These are phyloP conservation scores for Naganishia antarctica DNA, from an alignment of 768 basidiomycete species.

Conservation along the genomic window DNA sequence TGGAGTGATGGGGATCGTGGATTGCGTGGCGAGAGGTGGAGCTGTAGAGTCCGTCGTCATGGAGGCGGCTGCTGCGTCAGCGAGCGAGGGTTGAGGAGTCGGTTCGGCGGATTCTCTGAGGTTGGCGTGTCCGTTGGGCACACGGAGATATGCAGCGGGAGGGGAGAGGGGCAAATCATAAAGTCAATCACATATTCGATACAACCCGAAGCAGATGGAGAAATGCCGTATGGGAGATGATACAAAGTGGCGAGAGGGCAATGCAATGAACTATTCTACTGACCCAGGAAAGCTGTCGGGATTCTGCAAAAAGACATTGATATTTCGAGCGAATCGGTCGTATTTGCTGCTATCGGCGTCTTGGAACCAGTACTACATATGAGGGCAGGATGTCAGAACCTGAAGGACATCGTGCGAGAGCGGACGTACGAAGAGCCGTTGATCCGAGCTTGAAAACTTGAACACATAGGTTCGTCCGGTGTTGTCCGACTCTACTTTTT, in stretches of 20 bases:
- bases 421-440: constrained; percentile 74
- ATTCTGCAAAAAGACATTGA: constrained; percentile 42
- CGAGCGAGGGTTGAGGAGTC: constrained; percentile 3
- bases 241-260: neutral
- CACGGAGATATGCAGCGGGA: neutral
- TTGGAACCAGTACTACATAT: constrained; percentile 48
- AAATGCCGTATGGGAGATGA: neutral
- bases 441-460: constrained; percentile 84
- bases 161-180: neutral
- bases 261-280: neutral
- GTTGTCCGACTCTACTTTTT: constrained; percentile 63
- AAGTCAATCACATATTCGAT: neutral
- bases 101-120: neutral
- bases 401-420: neutral
- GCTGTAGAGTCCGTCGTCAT: neutral
- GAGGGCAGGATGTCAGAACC: neutral
- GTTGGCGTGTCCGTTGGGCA: too few relatives aligned
- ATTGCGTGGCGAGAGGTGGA: neutral
- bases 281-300: constrained; percentile 29
- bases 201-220: neutral
- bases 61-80: constrained; percentile 8
- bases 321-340: constrained; percentile 33
- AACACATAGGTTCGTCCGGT: constrained; percentile 75
- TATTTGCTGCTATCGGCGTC: constrained; percentile 31
- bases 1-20: constrained; percentile 7